A percentile compares a stretch with the other conserved stretches of the same genome.
These are phyloP conservation scores for Pisolithus marmoratus DNA, from an alignment of 768 basidiomycete species.

Conservation along the genomic window DNA sequence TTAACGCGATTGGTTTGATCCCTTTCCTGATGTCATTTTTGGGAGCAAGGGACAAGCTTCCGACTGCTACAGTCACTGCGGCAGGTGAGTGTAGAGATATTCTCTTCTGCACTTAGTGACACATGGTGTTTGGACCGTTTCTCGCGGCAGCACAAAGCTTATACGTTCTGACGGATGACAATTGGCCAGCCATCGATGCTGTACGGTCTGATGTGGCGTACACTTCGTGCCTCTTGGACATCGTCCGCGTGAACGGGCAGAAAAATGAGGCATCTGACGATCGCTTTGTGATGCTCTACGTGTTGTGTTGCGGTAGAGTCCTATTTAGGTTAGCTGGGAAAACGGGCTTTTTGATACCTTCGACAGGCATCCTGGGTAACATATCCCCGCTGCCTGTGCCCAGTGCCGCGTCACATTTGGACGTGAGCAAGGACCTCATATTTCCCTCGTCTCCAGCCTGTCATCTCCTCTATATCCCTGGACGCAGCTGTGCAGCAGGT, in stretches of 20 bases:
- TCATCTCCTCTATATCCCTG: constrained; percentile 56
- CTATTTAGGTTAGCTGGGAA: neutral
- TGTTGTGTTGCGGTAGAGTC: constrained; percentile 64
- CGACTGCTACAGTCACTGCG: constrained; percentile 66
- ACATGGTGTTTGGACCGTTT: constrained; percentile 1
- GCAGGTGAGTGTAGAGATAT: constrained; percentile 50
- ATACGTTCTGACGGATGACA: constrained; percentile 91
- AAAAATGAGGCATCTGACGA: constrained; percentile 42
- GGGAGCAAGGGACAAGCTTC: constrained; percentile 59
- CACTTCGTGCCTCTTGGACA: constrained; percentile 58
- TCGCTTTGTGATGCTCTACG: constrained; percentile 46
- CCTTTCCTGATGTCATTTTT: constrained; percentile 93
- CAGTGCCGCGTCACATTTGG: constrained; percentile 51
- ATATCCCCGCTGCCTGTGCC: constrained; percentile 72
- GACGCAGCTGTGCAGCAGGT: constrained; percentile 43
- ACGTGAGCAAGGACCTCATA: constrained; percentile 67
- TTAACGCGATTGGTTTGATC: constrained; percentile 70
- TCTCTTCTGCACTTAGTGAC: neutral
- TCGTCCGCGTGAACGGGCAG: constrained; percentile 42
- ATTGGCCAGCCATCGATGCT: constrained; percentile 64
- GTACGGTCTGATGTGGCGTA: constrained; percentile 57
- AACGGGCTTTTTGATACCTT: neutral
- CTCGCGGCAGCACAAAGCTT: constrained; percentile 70
- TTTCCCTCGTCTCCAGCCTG: constrained; percentile 65
- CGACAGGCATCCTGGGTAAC: constrained; percentile 68